Conservation (phyloP, 139 green algal genomes). For the Zygnema cylindricum region DNA sequence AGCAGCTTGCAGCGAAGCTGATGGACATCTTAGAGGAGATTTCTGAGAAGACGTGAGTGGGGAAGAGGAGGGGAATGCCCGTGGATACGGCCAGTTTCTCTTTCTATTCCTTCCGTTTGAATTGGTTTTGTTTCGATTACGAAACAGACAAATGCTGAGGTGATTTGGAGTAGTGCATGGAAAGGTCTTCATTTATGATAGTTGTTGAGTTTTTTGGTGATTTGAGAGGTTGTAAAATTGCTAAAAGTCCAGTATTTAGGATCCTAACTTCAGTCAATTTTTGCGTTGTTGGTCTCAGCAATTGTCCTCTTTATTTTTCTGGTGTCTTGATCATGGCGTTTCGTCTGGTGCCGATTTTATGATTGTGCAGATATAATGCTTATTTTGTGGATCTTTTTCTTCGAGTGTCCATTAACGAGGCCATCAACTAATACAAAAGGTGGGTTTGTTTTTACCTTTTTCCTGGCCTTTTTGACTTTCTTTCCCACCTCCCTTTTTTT, state of each 20-base stretch:
- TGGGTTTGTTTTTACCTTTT: neutral
- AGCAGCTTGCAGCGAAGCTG: conserved; percentile 85
- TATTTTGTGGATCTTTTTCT: conserved; percentile 99
- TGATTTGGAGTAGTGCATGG: too few species aligned
- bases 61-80: neutral
- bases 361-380: conserved; percentile 47
- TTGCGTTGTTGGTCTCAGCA: too few species aligned
- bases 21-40: conserved; percentile 91
- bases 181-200: too few species aligned
- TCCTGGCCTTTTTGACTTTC: too few species aligned
- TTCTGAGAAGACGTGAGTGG: conserved; percentile 60
- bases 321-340: too few species aligned
- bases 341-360: conserved; percentile 84
- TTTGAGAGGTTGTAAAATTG: neutral
- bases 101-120: neutral
- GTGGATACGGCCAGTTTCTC: neutral
- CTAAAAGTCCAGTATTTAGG: neutral
- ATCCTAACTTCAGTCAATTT: too few species aligned
- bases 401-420: conserved; percentile 84
- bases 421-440: conserved; percentile 92
- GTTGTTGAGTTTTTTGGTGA: neutral
- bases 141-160: neutral
- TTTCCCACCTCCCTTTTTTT: too few species aligned
- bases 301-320: too few species aligned
- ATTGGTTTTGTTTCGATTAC: too few species aligned